phyloP scores from a whole-genome alignment of 2,329 filamentous ascomycete genomes.

The Colletotrichum somersetense region DNA sequence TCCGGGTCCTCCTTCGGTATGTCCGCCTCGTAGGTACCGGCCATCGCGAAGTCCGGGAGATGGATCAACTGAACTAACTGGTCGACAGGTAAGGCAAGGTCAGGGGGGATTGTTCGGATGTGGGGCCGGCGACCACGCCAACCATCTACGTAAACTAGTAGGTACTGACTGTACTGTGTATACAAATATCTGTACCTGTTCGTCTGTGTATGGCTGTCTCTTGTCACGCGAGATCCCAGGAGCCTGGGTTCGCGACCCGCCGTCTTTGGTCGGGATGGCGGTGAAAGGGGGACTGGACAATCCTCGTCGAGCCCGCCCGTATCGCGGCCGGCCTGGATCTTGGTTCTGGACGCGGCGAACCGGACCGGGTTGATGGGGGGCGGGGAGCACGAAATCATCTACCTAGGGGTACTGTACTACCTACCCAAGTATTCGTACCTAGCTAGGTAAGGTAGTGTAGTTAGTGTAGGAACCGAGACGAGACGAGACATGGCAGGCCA shows the following conservation, averaged over 20 bases:
- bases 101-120: background rate
- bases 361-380: background rate
- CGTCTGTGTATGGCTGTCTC: constrained; percentile 4
- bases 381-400: background rate
- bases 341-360: background rate
- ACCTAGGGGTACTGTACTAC: background rate
- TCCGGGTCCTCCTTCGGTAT: background rate
- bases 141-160: no score
- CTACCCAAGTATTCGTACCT: no score
- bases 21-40: background rate
- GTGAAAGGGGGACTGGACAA: background rate
- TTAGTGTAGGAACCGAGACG: background rate
- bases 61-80: background rate
- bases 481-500: constrained; percentile 6
- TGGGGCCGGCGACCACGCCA: constrained; percentile 14
- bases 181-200: no score
- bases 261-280: constrained; percentile 1
- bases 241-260: background rate
- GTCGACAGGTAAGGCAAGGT: background rate
- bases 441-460: no score
- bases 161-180: no score
- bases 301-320: background rate
- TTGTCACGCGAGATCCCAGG: constrained; percentile 20
- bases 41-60: background rate
- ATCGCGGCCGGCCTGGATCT: background rate